Evolutionary conservation across 352 stramenopile species (phyloP).

Genomic region (Lagenidium giganteum): DNA sequence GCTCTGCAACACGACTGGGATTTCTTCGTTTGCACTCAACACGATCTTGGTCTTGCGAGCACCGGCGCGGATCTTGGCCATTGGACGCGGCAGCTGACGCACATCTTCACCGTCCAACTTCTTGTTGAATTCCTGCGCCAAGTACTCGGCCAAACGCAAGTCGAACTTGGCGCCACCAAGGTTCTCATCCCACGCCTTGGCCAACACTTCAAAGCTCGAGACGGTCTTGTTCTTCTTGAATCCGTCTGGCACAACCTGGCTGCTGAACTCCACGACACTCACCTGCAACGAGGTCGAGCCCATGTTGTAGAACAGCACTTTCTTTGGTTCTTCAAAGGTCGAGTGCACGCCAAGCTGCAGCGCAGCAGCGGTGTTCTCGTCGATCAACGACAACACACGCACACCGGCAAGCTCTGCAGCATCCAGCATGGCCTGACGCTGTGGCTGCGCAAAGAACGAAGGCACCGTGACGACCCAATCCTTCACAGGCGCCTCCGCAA

Average conservation of each 20-base stretch:
- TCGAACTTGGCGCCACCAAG: conserved; percentile 93
- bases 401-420: conserved; percentile 93
- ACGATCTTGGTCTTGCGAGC: conserved; percentile 98
- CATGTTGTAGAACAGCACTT: conserved; percentile 98
- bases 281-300: conserved; percentile 91
- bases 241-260: conserved; percentile 75
- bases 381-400: conserved; percentile 95
- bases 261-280: conserved; percentile 83
- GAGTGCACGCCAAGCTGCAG: conserved; percentile 95
- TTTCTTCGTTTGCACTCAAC: conserved; percentile 95
- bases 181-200: conserved; percentile 92
- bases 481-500: conserved; percentile 65
- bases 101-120: conserved; percentile 92
- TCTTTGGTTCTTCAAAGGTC: conserved; percentile 82
- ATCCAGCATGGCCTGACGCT: conserved; percentile 93
- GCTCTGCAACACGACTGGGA: conserved; percentile 93
- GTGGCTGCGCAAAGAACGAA: conserved; percentile 92
- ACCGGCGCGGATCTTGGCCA: conserved; percentile 94
- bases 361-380: conserved; percentile 97
- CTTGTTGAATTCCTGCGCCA: conserved; percentile 92
- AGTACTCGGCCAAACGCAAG: conserved; percentile 88
- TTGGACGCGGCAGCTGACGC: conserved; percentile 80
- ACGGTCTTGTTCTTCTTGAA: conserved; percentile 93
- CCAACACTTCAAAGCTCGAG: conserved; percentile 88
- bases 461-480: conserved; percentile 97